Evolutionary conservation across 2,329 filamentous ascomycete species (phyloP).

Genomic region (Paracoccidioides brasiliensis): DNA sequence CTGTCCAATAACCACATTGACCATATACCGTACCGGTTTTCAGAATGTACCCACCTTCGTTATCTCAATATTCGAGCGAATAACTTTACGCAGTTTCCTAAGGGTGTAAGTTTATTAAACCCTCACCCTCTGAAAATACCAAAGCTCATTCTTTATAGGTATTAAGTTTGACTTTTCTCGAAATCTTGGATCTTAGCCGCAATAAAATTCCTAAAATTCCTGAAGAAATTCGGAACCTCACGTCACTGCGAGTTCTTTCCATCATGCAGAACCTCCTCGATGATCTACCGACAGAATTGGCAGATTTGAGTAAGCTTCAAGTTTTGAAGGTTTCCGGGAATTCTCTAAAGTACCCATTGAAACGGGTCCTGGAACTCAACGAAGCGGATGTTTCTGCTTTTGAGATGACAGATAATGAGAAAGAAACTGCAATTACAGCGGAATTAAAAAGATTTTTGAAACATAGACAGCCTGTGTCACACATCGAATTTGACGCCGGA

Average conservation of each 20-base stretch:
- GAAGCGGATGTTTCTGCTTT: constrained; percentile 50
- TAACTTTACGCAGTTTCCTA: constrained; percentile 47
- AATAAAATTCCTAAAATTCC: constrained; percentile 73
- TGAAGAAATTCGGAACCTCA: constrained; percentile 64
- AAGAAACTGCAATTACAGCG: constrained; percentile 46
- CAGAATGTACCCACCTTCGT: constrained; percentile 35
- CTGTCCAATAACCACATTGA: constrained; percentile 40
- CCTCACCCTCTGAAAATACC: neutral
- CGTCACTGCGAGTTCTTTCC: constrained; percentile 77
- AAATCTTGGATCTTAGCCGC: constrained; percentile 83
- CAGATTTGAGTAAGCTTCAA: constrained; percentile 79
- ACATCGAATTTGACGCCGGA: constrained; percentile 33
- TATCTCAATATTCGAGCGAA: constrained; percentile 40
- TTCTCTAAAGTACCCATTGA: constrained; percentile 66
- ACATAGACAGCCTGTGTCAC: constrained; percentile 30
- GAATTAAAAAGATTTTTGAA: constrained; percentile 47
- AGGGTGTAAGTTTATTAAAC: constrained; percentile 39
- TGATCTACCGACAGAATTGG: constrained; percentile 68
- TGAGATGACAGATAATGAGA: constrained; percentile 45
- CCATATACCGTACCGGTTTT: constrained; percentile 36
- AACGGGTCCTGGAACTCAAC: constrained; percentile 51
- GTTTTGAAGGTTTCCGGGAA: constrained; percentile 86
- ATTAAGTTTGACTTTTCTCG: constrained; percentile 70
- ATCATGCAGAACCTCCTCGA: constrained; percentile 78
- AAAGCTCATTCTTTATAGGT: constrained; percentile 44